Evolutionary conservation across 257 asterid species (phyloP).

Genomic region (Nicotiana tomentosiformis): DNA sequence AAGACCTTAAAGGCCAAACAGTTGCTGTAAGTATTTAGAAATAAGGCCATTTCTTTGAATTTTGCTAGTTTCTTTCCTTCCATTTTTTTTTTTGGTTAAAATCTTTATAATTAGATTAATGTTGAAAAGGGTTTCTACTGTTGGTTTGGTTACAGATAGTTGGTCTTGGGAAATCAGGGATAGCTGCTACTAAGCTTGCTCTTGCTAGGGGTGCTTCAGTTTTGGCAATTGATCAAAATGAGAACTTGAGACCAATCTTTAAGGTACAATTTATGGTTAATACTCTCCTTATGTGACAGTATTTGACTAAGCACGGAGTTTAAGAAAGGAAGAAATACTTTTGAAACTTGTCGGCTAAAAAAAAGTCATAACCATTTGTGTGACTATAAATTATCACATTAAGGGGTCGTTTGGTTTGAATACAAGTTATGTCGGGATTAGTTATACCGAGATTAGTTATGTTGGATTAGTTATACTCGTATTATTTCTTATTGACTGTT

Average conservation of each 20-base stretch:
- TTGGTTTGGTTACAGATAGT: slow-evolving; percentile 14
- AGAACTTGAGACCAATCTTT: slow-evolving; percentile 11
- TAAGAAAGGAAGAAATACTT: no score
- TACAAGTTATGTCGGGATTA: no score
- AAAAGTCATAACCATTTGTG: no score
- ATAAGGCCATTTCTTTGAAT: background rate
- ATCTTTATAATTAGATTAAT: background rate
- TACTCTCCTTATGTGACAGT: background rate
- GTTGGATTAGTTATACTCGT: no score
- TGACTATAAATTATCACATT: no score
- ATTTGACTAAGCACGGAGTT: no score
- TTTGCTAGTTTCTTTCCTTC: background rate
- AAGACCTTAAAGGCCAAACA: slow-evolving; percentile 31
- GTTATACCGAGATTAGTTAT: no score
- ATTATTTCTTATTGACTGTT: no score
- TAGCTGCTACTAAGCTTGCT: slow-evolving; percentile 27
- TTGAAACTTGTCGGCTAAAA: no score
- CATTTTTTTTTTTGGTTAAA: background rate
- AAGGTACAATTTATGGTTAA: background rate
- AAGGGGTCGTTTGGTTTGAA: no score
- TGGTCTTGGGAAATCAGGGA: slow-evolving; percentile 39
- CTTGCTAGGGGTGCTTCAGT: slow-evolving; percentile 49
- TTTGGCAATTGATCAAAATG: slow-evolving; percentile 32
- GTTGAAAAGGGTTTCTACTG: background rate
- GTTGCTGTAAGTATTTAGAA: slow-evolving; percentile 26